Evolutionary conservation across 306 rosid genomes (phyloP).

Genomic region (Vigna hirtella): DNA sequence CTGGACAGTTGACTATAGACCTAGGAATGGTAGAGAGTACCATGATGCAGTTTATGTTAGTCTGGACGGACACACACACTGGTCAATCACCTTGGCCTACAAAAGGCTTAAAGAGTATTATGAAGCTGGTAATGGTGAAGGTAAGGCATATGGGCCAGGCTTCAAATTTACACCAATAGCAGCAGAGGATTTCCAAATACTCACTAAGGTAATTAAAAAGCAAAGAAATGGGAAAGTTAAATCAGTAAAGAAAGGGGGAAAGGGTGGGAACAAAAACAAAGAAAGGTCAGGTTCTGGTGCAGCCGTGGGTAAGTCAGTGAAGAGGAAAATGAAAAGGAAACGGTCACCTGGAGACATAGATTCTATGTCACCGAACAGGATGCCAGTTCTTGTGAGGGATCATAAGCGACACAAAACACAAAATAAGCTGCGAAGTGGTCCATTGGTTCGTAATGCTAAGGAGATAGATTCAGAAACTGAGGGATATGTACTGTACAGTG

Average conservation of each 20-base stretch:
- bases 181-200: conserved; percentile 62
- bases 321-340: conserved; percentile 59
- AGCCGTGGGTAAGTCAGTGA: conserved; percentile 49
- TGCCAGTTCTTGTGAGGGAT: conserved; percentile 47
- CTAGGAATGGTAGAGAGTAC: conserved; percentile 64
- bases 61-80: conserved; percentile 80
- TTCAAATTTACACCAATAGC: conserved; percentile 76
- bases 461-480: conserved; percentile 69
- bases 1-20: conserved; percentile 85
- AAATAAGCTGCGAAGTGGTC: conserved; percentile 60
- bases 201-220: conserved; percentile 60
- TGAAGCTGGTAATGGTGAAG: conserved; percentile 74
- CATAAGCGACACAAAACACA: conserved; percentile 60
- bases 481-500: conserved; percentile 77
- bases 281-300: conserved; percentile 48
- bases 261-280: conserved; percentile 47
- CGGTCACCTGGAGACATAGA: conserved; percentile 38
- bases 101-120: conserved; percentile 62
- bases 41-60: conserved; percentile 85
- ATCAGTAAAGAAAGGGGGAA: conserved; percentile 34
- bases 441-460: conserved; percentile 75
- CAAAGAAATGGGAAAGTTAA: conserved; percentile 38
- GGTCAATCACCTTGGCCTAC: conserved; percentile 96
- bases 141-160: conserved; percentile 58
- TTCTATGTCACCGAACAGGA: conserved; percentile 41